phyloP scores from a whole-genome alignment of 202 grass and related monocot genomes.

The Brachypodium distachyon region DNA sequence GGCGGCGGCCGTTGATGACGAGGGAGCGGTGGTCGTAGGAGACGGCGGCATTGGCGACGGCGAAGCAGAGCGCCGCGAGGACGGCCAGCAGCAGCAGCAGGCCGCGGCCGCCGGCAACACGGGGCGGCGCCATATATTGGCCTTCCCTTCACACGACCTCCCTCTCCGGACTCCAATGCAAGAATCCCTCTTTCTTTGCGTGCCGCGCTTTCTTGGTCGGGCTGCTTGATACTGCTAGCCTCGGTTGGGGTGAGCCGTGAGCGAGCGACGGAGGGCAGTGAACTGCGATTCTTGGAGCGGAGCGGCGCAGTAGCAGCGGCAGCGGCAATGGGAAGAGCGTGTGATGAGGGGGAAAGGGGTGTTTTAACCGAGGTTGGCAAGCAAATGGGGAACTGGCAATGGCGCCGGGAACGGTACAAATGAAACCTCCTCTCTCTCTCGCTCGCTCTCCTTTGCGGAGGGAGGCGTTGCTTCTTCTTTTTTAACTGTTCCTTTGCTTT shows the following conservation, averaged over 20 bases:
- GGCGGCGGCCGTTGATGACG: conserved; percentile 60
- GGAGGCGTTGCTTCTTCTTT: too few species aligned
- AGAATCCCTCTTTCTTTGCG: neutral
- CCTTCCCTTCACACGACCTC: neutral
- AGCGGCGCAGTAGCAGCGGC: neutral
- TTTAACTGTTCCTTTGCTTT: neutral
- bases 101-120: neutral
- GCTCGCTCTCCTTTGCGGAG: neutral
- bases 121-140: neutral
- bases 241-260: neutral
- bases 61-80: conserved; percentile 1
- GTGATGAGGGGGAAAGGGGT: too few species aligned
- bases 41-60: conserved; percentile 34
- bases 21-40: conserved; percentile 63
- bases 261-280: neutral
- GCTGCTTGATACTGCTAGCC: neutral
- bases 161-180: neutral
- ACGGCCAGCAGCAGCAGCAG: neutral
- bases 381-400: conserved; percentile 7
- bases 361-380: conserved; percentile 1
- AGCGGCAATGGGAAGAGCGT: conserved; percentile 8
- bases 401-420: conserved; percentile 4
- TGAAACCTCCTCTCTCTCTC: too few species aligned
- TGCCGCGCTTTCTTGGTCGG: neutral
- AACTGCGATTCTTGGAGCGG: conserved; percentile 2